Conservation (phyloP, 2,329 filamentous ascomycete species). For the Ophiocordyceps robertsii region DNA sequence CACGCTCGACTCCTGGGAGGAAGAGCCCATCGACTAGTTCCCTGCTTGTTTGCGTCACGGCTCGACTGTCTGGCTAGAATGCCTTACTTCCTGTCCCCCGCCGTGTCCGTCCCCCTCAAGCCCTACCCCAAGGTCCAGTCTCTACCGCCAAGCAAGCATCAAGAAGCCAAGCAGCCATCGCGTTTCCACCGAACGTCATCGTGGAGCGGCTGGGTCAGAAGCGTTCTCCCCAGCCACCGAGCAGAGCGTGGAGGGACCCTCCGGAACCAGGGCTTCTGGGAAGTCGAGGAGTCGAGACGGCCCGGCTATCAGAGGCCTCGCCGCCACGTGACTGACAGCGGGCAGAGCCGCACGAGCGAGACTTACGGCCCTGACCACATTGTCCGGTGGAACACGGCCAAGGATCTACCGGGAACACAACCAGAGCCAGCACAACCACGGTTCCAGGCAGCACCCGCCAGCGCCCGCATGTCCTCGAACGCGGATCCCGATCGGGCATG, state of each 20-base stretch:
- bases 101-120: constrained; percentile 6
- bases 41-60: not conserved
- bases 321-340: constrained; percentile 5
- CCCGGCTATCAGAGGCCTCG: not conserved
- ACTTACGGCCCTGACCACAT: constrained; percentile 16
- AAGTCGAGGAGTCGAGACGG: constrained; percentile 6
- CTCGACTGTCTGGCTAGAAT: constrained; percentile 4
- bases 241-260: constrained; percentile 36
- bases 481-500: constrained; percentile 4
- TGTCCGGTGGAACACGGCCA: constrained; percentile 22
- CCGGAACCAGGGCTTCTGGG: constrained; percentile 19
- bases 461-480: no score
- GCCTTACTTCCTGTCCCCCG: constrained; percentile 9
- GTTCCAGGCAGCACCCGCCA: not conserved
- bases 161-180: not conserved
- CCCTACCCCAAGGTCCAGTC: not conserved
- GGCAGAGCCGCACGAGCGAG: constrained; percentile 6
- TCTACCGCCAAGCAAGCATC: not conserved
- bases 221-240: constrained; percentile 32
- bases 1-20: no score
- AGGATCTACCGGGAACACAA: constrained; percentile 8
- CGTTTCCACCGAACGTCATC: constrained; percentile 10
- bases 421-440: not conserved
- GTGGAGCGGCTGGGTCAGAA: constrained; percentile 26
- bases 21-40: not conserved